A percentile compares a stretch with the other conserved stretches of the same genome.
These are phyloP conservation scores for Hymenoscyphus scutula DNA, from an alignment of 2,329 filamentous ascomycete species.

Conservation along the genomic window DNA sequence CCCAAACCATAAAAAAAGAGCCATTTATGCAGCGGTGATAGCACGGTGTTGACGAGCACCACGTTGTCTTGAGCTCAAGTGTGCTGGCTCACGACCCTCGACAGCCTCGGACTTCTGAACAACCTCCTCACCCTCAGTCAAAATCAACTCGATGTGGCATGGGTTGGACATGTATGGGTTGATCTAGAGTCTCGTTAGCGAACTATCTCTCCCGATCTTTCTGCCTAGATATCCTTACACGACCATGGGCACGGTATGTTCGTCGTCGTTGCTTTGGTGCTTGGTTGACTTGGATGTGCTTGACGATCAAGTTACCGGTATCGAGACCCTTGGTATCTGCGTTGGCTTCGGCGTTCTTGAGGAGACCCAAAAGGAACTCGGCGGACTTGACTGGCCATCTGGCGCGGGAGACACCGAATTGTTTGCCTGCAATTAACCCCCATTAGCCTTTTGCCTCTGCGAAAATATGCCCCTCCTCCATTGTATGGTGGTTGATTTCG, in stretches of 20 bases:
- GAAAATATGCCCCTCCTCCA: not conserved
- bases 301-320: constrained; percentile 95
- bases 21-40: constrained; percentile 60
- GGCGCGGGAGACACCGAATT: constrained; percentile 95
- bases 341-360: constrained; percentile 97
- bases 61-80: constrained; percentile 90
- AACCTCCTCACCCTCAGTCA: constrained; percentile 94
- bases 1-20: constrained; percentile 32
- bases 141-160: constrained; percentile 99
- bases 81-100: constrained; percentile 60
- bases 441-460: constrained; percentile 25
- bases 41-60: constrained; percentile 65
- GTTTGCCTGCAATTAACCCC: constrained; percentile 69
- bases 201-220: constrained; percentile 7
- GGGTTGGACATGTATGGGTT: constrained; percentile 99
- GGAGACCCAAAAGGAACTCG: constrained; percentile 93
- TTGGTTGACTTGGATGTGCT: constrained; percentile 99
- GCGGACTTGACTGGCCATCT: constrained; percentile 99
- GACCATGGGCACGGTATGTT: constrained; percentile 99
- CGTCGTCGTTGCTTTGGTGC: constrained; percentile 98
- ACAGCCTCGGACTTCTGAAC: constrained; percentile 83
- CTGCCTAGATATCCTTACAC: constrained; percentile 67
- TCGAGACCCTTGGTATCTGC: constrained; percentile 96
- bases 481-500: not conserved
- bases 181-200: constrained; percentile 61